A percentile compares a stretch with the other conserved stretches of the same genome.
Conservation (phyloP, 2,329 filamentous ascomycete species). For the Nigrograna mackinnonii region DNA sequence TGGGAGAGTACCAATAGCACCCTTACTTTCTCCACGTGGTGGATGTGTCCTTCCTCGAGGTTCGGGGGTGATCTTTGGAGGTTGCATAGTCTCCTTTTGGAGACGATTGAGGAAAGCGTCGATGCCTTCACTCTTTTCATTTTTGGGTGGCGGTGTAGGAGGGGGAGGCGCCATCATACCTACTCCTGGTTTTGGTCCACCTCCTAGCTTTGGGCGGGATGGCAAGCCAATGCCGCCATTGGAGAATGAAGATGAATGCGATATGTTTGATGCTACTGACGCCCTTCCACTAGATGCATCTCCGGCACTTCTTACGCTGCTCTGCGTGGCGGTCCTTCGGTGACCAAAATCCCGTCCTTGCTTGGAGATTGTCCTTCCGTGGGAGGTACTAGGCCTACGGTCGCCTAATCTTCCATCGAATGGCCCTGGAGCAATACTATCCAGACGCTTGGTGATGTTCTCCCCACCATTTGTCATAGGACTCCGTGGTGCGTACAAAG, state of each 20-base stretch:
- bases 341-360: slow-evolving; percentile 34
- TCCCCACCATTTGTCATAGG: slow-evolving; percentile 48
- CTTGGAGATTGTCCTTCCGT: slow-evolving; percentile 33
- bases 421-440: slow-evolving; percentile 68
- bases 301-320: slow-evolving; percentile 29
- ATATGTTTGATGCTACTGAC: slow-evolving; percentile 33
- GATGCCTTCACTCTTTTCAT: slow-evolving; percentile 33
- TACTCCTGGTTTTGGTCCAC: slow-evolving; percentile 8
- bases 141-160: slow-evolving; percentile 19
- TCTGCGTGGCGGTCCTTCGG: slow-evolving; percentile 38
- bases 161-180: slow-evolving; percentile 15
- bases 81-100: slow-evolving; percentile 32
- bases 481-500: slow-evolving; percentile 53
- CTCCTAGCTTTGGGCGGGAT: slow-evolving; percentile 23
- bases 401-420: slow-evolving; percentile 55
- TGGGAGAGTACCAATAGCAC: slow-evolving; percentile 20
- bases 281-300: slow-evolving; percentile 29
- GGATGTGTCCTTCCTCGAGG: slow-evolving; percentile 22
- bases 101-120: slow-evolving; percentile 41
- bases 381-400: slow-evolving; percentile 33
- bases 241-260: slow-evolving; percentile 34
- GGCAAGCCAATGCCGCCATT: slow-evolving; percentile 26
- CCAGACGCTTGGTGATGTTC: slow-evolving; percentile 63
- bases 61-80: slow-evolving; percentile 17
- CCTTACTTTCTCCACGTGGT: slow-evolving; percentile 23